Evolutionary conservation across 169 alveolate species (phyloP).

Genomic region (Eimeria sp.): DNA sequence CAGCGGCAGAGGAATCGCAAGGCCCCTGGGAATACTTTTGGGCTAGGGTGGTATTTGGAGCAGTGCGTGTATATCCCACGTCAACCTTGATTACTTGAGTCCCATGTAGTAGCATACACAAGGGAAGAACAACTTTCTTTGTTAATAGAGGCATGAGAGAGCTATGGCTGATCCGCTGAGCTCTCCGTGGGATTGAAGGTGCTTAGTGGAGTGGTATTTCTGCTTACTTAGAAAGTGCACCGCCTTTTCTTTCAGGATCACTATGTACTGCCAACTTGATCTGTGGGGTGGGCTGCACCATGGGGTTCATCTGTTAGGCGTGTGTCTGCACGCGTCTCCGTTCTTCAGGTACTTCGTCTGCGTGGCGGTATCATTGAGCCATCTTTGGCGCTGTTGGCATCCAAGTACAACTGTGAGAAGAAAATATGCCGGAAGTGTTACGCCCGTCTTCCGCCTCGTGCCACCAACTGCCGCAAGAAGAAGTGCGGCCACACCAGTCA

Average conservation of each 20-base stretch:
- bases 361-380: slow-evolving; percentile 99
- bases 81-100: neutral
- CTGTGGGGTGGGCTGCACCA: neutral
- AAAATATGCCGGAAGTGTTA: slow-evolving; percentile 98
- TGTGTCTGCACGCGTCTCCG: neutral
- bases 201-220: neutral
- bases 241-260: neutral
- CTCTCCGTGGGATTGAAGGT: neutral
- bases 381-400: slow-evolving; percentile 99
- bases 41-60: neutral
- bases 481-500: slow-evolving; percentile 99
- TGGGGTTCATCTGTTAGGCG: neutral
- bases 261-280: neutral
- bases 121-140: neutral
- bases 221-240: neutral
- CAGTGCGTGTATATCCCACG: neutral
- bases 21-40: neutral
- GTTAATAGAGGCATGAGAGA: neutral
- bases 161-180: neutral
- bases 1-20: neutral
- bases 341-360: slow-evolving; percentile 96
- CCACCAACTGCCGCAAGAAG: slow-evolving; percentile 99
- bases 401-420: slow-evolving; percentile 99
- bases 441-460: slow-evolving; percentile 99
- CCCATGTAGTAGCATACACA: too few relatives aligned